Evolutionary conservation across 139 green algal genomes (phyloP), one percentile per base, ranked within the genome.

Genomic region (Zygnema circumcarinatum): DNA sequence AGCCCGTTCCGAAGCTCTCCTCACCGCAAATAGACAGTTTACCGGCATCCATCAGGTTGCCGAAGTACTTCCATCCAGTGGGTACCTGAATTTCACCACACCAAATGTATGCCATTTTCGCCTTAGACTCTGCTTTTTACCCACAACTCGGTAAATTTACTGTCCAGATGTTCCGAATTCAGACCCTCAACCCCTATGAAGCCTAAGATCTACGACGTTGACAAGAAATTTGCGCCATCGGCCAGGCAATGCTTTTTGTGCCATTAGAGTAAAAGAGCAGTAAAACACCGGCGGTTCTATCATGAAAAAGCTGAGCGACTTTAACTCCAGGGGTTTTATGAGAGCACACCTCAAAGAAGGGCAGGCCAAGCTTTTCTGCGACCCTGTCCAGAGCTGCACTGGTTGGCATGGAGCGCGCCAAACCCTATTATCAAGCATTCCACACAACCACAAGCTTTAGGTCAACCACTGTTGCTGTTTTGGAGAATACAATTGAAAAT

Each of bases 371-470:
- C 52, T 92, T 92, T 47, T 92, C 52, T 1, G 97, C 97, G 74
- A 99, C 97, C 7, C 94, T 93, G 93, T 99, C 97, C 75, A 99
- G 92, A 0, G 97, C 97, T n/a, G 89, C 97, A 56, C 88, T 93
- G 42, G 97, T 99, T 81, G 97, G 97, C 97, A 99, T 99, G 91
- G 94, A 98, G 76, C 97, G 94, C 0, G 97, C 97, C 36, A 99
- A 94, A 74, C 97, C 97, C 95, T 98, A 90, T 33, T 1, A 81
- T 67, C 76, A 84, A 81, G 7, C 47, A 42, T 3, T 82, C 38
- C 38, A 42, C 35, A 40, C 73, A 68, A 40, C 54, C 25, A 25
- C 67, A 42, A 25, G 32, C 42, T 25, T 25, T 25, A 25, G 32
- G 32, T 25, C n/a, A 25, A n/a, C n/a, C 42, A 25, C n/a, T 25